Base-by-base conservation (phyloP, 2,329 filamentous ascomycete genomes). In the Curvularia lunata region DNA sequence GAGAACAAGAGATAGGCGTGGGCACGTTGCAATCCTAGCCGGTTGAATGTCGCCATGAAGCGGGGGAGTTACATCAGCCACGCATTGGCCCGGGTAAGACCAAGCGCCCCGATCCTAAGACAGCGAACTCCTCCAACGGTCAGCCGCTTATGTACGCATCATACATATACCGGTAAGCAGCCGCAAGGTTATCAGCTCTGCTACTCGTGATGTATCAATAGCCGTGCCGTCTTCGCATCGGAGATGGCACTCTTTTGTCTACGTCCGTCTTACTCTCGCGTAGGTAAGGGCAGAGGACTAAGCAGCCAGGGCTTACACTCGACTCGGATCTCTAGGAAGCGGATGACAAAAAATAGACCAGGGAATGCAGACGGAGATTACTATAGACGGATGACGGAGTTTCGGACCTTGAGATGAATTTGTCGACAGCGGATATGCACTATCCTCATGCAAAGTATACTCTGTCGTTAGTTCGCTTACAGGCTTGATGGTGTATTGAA, bases 401-500 rank as follows among this genome's bases (percentile, higher is more conserved):
- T n/a, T 37, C 16, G 32, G 32, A 37, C 32, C 32, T 37, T 4
- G 32, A 37, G 32, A 37, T 37, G 6, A 37, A 37, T 37, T 37
- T 37, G 16, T 37, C 13, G 32, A 6, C 12, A 37, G 16, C 32
- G 13, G 32, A n/a, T 16, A n/a, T 37, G 32, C 16, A 37, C 32
- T 37, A 16, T 5, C 32, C 16, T 37, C 32, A 37, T 37, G 32
- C 32, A 37, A 37, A 37, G 16, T n/a, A 7, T 37, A 37, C 32
- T 37, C n/a, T 37, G 7, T 37, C n/a, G 30, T n/a, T 37, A 37
- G 32, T 32, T 30, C 13, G 32, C 40, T 42, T 25, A 18, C 40
- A 42, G 40, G 40, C 21, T 25, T 42, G 40, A 42, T 42, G 40
- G 40, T 42, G 40, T 42, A 42, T 42, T 42, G 40, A 18, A 42